A percentile compares a stretch with the other conserved stretches of the same genome.
These are phyloP conservation scores for Ophiocordyceps camponoti-floridani DNA, from an alignment of 2,329 filamentous ascomycete genomes.

Conservation along the genomic window DNA sequence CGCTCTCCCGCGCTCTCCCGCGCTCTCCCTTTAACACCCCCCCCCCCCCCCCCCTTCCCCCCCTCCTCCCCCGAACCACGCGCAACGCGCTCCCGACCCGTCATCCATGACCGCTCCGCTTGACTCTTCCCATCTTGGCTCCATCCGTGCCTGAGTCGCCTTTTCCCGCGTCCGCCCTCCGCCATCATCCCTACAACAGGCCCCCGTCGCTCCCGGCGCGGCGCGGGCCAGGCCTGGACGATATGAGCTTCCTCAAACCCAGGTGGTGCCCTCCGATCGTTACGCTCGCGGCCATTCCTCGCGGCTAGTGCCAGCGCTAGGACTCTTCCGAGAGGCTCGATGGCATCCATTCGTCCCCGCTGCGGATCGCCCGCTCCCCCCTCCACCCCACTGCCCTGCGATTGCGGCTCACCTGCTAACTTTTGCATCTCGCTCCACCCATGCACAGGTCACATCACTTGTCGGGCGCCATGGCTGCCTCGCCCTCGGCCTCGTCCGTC, in stretches of 20 bases:
- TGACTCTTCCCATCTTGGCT: conserved; percentile 1
- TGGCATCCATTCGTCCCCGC: background rate
- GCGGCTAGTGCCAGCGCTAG: background rate
- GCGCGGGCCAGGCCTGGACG: conserved; percentile 18
- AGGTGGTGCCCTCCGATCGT: conserved; percentile 11
- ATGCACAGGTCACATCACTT: conserved; percentile 32
- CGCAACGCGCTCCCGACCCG: background rate
- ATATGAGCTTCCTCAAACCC: conserved; percentile 26
- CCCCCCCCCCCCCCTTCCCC: background rate
- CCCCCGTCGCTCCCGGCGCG: conserved; percentile 6
- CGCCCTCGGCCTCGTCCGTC: conserved; percentile 60
- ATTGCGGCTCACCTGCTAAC: conserved; percentile 4
- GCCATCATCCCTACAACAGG: background rate
- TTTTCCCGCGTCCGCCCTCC: conserved; percentile 2
- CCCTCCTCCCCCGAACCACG: background rate
- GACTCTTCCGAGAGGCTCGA: background rate
- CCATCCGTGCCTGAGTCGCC: background rate
- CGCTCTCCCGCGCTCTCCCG: too few species aligned
- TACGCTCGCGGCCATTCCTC: background rate
- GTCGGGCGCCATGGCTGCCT: conserved; percentile 44
- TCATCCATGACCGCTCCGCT: background rate
- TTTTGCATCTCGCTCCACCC: background rate
- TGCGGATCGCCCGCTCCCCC: background rate
- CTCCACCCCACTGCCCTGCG: conserved; percentile 1
- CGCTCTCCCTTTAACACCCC: background rate